Percentiles rank a stretch among this genome's conserved stretches.
These are phyloP conservation scores for Podila minutissima DNA, from an alignment of 192 early-diverging fungal genomes.

Conservation along the genomic window DNA sequence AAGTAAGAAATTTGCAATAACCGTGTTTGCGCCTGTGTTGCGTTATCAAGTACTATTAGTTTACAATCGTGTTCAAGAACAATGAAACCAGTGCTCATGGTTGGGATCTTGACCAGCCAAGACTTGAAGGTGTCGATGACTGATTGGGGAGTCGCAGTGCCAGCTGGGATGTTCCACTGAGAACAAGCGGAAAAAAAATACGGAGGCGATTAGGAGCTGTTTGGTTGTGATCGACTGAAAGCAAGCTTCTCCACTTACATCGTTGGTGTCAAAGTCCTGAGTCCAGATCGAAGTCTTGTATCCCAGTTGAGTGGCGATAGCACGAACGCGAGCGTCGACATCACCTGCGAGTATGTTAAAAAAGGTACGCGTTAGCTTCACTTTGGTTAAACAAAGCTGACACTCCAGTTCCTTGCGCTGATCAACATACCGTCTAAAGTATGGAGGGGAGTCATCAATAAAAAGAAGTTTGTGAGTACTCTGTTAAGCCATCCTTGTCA, in stretches of 20 bases:
- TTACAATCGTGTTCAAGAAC: slow-evolving; percentile 62
- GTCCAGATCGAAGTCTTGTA: slow-evolving; percentile 64
- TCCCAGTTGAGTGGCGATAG: slow-evolving; percentile 59
- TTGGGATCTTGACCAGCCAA: slow-evolving; percentile 57
- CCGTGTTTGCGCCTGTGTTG: neutral
- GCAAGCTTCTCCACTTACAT: slow-evolving; percentile 20
- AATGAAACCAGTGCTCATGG: slow-evolving; percentile 56
- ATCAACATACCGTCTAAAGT: too few relatives aligned
- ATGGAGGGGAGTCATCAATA: too few relatives aligned
- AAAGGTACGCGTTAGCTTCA: neutral
- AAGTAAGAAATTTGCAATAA: too few relatives aligned
- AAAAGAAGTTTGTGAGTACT: too few relatives aligned
- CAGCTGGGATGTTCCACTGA: slow-evolving; percentile 46
- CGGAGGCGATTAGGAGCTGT: neutral
- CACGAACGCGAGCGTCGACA: slow-evolving; percentile 62
- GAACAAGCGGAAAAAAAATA: neutral
- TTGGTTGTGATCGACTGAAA: neutral
- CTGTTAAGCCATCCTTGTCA: slow-evolving; percentile 12
- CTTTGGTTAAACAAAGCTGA: too few relatives aligned
- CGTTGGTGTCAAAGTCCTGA: slow-evolving; percentile 61
- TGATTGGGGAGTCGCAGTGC: slow-evolving; percentile 19
- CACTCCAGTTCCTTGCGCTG: too few relatives aligned
- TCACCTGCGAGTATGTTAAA: slow-evolving; percentile 22
- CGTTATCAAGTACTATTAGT: neutral
- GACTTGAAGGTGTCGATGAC: slow-evolving; percentile 46